These are phyloP conservation scores for Boletus coffeatus DNA, from an alignment of 1,284 basidiomycete species.

Conservation along the genomic window DNA sequence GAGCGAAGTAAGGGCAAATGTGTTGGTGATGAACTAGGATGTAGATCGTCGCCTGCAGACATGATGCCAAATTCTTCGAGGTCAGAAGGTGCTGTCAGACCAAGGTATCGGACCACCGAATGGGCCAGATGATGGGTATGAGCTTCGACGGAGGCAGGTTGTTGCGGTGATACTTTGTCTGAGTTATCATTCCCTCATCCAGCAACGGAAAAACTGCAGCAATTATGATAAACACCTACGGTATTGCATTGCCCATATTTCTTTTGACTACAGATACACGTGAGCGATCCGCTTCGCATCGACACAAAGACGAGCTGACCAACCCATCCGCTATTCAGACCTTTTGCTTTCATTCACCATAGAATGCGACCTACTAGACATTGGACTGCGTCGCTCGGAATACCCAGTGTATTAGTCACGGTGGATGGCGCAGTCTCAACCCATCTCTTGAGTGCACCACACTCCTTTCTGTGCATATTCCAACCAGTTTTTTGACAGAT, in stretches of 20 bases:
- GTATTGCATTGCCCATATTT: slow-evolving; percentile 69
- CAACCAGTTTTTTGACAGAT: slow-evolving; percentile 77
- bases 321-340: slow-evolving; percentile 57
- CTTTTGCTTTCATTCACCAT: slow-evolving; percentile 58
- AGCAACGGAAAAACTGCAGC: not conserved
- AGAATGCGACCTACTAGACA: slow-evolving; percentile 66
- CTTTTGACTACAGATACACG: slow-evolving; percentile 44
- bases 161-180: slow-evolving; percentile 36
- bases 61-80: slow-evolving; percentile 51
- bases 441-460: slow-evolving; percentile 60
- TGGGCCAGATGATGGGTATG: slow-evolving; percentile 68
- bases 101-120: slow-evolving; percentile 62
- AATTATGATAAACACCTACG: slow-evolving; percentile 42
- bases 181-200: slow-evolving; percentile 32
- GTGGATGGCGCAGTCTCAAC: slow-evolving; percentile 41
- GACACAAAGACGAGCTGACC: slow-evolving; percentile 22
- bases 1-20: slow-evolving; percentile 79
- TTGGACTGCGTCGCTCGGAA: slow-evolving; percentile 71
- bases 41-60: slow-evolving; percentile 41
- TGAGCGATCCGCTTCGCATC: not conserved
- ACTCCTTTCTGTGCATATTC: slow-evolving; percentile 74
- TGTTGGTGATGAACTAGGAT: slow-evolving; percentile 78
- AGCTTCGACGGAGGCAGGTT: slow-evolving; percentile 44
- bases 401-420: slow-evolving; percentile 28
- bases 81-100: slow-evolving; percentile 50